These are phyloP conservation scores for Pseudoscleropodium purum DNA, from an alignment of 225 moss, liverwort and hornwort genomes.

Conservation along the genomic window DNA sequence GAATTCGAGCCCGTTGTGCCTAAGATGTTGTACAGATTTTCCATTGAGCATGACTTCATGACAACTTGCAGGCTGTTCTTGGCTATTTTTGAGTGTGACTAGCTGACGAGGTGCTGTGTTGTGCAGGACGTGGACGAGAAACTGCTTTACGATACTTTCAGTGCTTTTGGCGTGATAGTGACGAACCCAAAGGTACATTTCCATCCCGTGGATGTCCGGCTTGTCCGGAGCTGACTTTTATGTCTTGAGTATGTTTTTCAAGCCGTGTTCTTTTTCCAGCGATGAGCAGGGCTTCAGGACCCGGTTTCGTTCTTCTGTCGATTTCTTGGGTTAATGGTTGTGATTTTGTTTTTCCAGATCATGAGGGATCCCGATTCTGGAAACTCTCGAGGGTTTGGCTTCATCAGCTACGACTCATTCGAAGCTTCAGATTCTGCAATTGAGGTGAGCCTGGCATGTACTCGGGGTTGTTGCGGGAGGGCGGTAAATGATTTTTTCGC, in stretches of 20 bases:
- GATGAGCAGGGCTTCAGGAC: not conserved
- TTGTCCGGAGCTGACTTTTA: not conserved
- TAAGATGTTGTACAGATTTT: not conserved
- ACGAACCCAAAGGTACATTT: constrained; percentile 79
- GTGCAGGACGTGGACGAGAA: constrained; percentile 98
- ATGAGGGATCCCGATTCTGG: constrained; percentile 99
- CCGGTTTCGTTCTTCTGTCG: not conserved
- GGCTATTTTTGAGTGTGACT: not conserved
- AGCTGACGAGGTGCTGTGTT: not conserved
- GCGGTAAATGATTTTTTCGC: not conserved
- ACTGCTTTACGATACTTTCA: constrained; percentile 84
- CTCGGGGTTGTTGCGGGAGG: not conserved
- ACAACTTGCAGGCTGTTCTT: not conserved
- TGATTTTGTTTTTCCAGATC: constrained; percentile 31
- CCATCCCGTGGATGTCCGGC: not conserved
- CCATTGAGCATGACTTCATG: not conserved
- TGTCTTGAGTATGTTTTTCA: not conserved
- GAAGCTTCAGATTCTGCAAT: constrained; percentile 96
- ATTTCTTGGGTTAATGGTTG: not conserved
- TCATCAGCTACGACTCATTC: constrained; percentile 98
- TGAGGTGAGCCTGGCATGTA: constrained; percentile 39
- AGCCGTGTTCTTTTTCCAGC: not conserved
- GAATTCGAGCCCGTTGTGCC: not conserved
- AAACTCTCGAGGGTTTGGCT: constrained; percentile 98
- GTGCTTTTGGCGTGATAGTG: constrained; percentile 96